These are phyloP conservation scores for Aureobasidium pullulans DNA, from an alignment of 2,329 filamentous ascomycete genomes.

Conservation along the genomic window DNA sequence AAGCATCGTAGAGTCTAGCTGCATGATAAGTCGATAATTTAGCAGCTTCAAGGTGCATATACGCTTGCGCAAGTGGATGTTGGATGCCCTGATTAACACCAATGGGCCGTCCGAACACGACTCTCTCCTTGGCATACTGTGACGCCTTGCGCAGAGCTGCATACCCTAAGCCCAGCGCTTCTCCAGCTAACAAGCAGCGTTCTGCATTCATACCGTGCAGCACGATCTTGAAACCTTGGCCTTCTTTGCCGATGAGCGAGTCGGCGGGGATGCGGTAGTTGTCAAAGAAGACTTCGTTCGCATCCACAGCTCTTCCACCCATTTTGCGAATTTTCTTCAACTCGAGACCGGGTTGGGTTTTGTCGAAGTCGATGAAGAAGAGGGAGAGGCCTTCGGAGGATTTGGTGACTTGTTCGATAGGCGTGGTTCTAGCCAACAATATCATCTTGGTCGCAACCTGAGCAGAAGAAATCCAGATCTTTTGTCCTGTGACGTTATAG, in stretches of 20 bases:
- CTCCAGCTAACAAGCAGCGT: conserved; percentile 58
- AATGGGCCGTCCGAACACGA: conserved; percentile 59
- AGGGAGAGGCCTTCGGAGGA: conserved; percentile 69
- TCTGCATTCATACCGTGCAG: conserved; percentile 77
- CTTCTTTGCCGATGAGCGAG: conserved; percentile 62
- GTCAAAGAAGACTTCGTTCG: conserved; percentile 85
- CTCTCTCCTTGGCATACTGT: conserved; percentile 58
- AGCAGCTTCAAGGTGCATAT: conserved; percentile 55
- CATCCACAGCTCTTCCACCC: conserved; percentile 74
- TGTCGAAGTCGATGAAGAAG: conserved; percentile 73
- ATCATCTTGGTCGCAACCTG: conserved; percentile 81
- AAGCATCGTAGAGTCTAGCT: conserved; percentile 49
- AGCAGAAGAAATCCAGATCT: conserved; percentile 79
- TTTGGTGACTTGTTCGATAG: conserved; percentile 58
- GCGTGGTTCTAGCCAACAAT: conserved; percentile 67
- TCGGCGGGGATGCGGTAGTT: conserved; percentile 60
- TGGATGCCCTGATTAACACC: conserved; percentile 60
- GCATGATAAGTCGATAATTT: conserved; percentile 56
- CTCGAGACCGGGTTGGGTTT: conserved; percentile 51
- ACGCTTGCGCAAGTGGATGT: conserved; percentile 59
- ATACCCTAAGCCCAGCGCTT: conserved; percentile 43
- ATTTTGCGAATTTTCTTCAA: conserved; percentile 74
- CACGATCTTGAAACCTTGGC: conserved; percentile 65
- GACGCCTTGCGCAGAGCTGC: conserved; percentile 44
- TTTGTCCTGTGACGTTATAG: conserved; percentile 68